phyloP scores from a whole-genome alignment of 2,329 filamentous ascomycete species.

The Hymenoscyphus repandus region DNA sequence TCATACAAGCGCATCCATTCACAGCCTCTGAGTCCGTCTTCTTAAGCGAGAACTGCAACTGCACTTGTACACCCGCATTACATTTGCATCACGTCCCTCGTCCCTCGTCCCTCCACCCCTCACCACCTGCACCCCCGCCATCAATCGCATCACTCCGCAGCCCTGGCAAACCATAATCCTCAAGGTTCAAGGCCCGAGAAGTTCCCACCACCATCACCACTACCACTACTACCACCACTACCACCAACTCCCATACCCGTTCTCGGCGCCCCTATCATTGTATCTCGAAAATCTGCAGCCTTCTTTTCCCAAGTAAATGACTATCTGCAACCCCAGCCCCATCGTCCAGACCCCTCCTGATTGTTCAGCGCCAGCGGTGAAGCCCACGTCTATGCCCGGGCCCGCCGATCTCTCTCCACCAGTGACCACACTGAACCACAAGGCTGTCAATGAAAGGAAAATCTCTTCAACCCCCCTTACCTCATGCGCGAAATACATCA shows the following conservation, averaged over 20 bases:
- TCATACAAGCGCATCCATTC: not conserved
- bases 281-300: too few species aligned
- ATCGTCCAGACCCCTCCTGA: not conserved
- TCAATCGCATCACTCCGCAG: not conserved
- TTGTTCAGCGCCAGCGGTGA: slow-evolving; percentile 13
- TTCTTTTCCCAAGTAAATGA: too few species aligned
- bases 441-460: not conserved
- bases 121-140: not conserved
- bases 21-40: not conserved
- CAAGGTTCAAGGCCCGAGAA: not conserved
- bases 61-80: not conserved
- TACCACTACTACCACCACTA: not conserved
- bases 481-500: not conserved
- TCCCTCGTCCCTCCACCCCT: too few species aligned
- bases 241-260: not conserved
- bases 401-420: slow-evolving; percentile 8
- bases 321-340: not conserved
- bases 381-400: slow-evolving; percentile 6
- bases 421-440: not conserved
- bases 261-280: not conserved
- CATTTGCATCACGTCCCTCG: slow-evolving; percentile 5
- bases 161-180: not conserved
- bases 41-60: not conserved
- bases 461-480: not conserved
- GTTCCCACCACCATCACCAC: not conserved